phyloP scores from a whole-genome alignment of 108 stramenopile species.

The Cylindrotheca closterium region DNA sequence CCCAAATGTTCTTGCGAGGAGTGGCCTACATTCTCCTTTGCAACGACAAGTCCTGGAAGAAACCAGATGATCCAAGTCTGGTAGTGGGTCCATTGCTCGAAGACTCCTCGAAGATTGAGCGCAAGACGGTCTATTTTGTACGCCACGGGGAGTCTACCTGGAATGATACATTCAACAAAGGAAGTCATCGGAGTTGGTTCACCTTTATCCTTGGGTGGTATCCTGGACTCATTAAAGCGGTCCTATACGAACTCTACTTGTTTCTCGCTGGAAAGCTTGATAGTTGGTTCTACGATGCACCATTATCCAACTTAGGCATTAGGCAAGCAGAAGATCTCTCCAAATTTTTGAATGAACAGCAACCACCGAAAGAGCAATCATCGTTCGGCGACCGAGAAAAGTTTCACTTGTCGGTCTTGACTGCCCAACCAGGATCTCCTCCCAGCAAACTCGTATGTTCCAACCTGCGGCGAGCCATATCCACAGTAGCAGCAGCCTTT shows the following conservation, averaged over 20 bases:
- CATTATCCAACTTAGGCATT: constrained; percentile 66
- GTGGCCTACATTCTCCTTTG: constrained; percentile 73
- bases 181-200: constrained; percentile 58
- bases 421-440: constrained; percentile 43
- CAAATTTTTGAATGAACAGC: constrained; percentile 63
- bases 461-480: constrained; percentile 82
- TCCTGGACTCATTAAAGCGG: constrained; percentile 77
- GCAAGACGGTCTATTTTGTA: constrained; percentile 82
- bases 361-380: constrained; percentile 18
- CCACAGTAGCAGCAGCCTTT: constrained; percentile 82
- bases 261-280: constrained; percentile 72
- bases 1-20: constrained; percentile 42
- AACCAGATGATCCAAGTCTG: constrained; percentile 56
- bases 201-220: constrained; percentile 71
- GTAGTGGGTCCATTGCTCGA: constrained; percentile 45
- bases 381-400: constrained; percentile 27
- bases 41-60: constrained; percentile 80
- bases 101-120: constrained; percentile 35
- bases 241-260: constrained; percentile 70
- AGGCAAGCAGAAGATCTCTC: constrained; percentile 66
- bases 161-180: constrained; percentile 89
- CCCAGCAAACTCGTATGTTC: constrained; percentile 74
- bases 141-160: constrained; percentile 88
- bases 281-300: constrained; percentile 89
- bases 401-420: constrained; percentile 33